Evolutionary conservation across 192 early-diverging fungal genomes (phyloP).

Genomic region (Backusella parvicylindrica): DNA sequence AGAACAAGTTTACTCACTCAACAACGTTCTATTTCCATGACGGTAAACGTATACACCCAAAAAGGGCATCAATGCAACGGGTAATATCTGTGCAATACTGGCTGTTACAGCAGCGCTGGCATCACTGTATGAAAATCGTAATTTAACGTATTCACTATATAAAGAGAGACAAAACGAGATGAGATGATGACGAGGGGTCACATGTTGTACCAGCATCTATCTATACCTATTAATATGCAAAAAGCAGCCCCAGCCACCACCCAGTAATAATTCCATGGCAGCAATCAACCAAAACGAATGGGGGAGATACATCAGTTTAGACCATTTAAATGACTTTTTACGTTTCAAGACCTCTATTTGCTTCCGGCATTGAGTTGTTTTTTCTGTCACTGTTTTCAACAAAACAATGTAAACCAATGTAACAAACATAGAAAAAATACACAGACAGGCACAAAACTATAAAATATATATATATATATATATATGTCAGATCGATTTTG

Average conservation of each 20-base stretch:
- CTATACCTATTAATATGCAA: constrained; percentile 59
- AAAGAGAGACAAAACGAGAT: constrained; percentile 5
- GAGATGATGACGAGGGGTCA: not conserved
- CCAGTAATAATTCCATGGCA: constrained; percentile 53
- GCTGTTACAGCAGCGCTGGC: constrained; percentile 61
- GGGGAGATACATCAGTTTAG: constrained; percentile 53
- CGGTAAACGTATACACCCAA: constrained; percentile 68
- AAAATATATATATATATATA: constrained; percentile 40
- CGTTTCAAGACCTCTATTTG: constrained; percentile 36
- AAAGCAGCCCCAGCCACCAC: constrained; percentile 64
- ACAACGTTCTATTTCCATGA: constrained; percentile 55
- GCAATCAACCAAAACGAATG: constrained; percentile 60
- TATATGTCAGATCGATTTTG: not conserved
- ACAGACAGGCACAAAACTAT: constrained; percentile 63
- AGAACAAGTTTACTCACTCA: constrained; percentile 31
- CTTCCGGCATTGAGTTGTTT: constrained; percentile 7
- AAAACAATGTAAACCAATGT: constrained; percentile 65
- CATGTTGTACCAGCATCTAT: not conserved
- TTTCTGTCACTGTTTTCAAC: constrained; percentile 41
- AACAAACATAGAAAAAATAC: constrained; percentile 62
- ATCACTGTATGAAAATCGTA: constrained; percentile 63
- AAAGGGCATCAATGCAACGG: constrained; percentile 66
- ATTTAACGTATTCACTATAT: constrained; percentile 66
- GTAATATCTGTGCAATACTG: constrained; percentile 64
- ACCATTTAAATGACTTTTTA: constrained; percentile 55